Evolutionary conservation across 805 yeast species (phyloP).

Genomic region (Cyberlindnera amylophila): DNA sequence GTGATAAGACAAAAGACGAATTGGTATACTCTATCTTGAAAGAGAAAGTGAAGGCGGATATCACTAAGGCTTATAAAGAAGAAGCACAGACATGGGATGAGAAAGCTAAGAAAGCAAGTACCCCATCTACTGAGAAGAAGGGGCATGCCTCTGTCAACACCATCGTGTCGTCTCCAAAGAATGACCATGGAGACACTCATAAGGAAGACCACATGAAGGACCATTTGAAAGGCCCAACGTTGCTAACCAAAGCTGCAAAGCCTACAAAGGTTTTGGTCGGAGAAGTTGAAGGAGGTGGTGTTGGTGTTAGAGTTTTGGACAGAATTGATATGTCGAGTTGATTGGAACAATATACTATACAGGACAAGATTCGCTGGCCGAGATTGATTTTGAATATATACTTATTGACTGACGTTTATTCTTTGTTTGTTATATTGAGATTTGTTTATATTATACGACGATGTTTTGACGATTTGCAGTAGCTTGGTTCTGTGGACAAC

Average conservation of each 20-base stretch:
- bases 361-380: no score
- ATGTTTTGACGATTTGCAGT: no score
- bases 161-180: no score
- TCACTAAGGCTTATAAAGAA: slow-evolving; percentile 1
- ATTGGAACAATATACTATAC: neutral
- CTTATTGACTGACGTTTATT: no score
- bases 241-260: neutral
- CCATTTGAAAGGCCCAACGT: neutral
- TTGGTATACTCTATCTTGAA: neutral
- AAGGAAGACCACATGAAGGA: neutral
- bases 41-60: neutral
- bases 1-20: neutral
- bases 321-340: slow-evolving; percentile 14
- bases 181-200: no score
- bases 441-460: no score
- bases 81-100: neutral
- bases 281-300: slow-evolving; percentile 7
- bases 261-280: slow-evolving; percentile 8
- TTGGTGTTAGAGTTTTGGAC: slow-evolving; percentile 17
- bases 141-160: no score
- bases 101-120: neutral
- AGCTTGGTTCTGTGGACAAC: no score
- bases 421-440: neutral
- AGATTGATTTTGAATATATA: no score
- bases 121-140: neutral